phyloP scores from a whole-genome alignment of 805 yeast genomes.

The Nakazawaea holstii region DNA sequence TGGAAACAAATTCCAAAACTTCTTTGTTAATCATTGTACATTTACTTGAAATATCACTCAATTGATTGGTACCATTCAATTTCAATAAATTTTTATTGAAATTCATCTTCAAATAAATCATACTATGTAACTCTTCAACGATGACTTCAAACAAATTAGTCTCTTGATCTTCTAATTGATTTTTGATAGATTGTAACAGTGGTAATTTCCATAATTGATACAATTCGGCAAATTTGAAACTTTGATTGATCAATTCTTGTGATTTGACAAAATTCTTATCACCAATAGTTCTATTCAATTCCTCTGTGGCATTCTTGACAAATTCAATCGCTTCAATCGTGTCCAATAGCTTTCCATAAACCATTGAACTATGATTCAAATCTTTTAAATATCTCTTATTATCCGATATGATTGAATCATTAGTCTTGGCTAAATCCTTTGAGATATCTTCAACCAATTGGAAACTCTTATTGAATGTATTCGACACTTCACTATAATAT shows the following conservation, averaged over 20 bases:
- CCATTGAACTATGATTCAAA: conserved; percentile 55
- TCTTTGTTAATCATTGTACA: conserved; percentile 32
- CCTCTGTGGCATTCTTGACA: conserved; percentile 52
- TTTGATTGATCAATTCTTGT: conserved; percentile 32
- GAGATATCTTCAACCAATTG: conserved; percentile 21
- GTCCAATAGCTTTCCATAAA: conserved; percentile 65
- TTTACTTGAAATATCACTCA: conserved; percentile 42
- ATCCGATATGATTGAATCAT: conserved; percentile 55
- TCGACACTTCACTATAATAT: conserved; percentile 68
- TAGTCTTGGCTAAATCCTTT: conserved; percentile 44
- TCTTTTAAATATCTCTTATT: conserved; percentile 50
- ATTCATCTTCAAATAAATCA: conserved; percentile 50
- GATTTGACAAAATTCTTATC: conserved; percentile 57
- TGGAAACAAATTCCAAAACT: conserved; percentile 29
- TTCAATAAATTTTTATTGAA: conserved; percentile 3
- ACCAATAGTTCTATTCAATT: conserved; percentile 61
- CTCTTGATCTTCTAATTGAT: conserved; percentile 49
- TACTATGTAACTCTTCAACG: conserved; percentile 69
- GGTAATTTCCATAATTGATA: conserved; percentile 54
- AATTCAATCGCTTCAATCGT: conserved; percentile 62
- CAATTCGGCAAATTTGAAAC: conserved; percentile 38
- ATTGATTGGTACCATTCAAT: neutral
- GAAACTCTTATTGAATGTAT: conserved; percentile 52
- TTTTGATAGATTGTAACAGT: conserved; percentile 45
- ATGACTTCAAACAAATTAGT: conserved; percentile 63